These are phyloP conservation scores for Dactylellina drechsleri DNA, from an alignment of 2,329 filamentous ascomycete genomes.

Conservation along the genomic window DNA sequence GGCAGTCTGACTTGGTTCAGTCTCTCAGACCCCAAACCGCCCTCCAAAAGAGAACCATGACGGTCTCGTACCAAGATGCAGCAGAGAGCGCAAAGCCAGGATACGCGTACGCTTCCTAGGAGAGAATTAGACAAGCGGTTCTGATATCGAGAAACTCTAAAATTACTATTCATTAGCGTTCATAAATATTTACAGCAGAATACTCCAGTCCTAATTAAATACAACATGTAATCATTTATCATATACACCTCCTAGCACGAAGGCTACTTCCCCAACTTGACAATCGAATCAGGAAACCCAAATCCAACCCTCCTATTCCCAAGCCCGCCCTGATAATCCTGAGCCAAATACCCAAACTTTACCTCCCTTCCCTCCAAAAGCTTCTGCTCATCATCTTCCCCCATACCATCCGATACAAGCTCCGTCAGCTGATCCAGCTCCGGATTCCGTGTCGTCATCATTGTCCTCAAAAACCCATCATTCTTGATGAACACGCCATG, in stretches of 20 bases:
- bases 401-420: slow-evolving; percentile 13
- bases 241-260: too few relatives aligned
- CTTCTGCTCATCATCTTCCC: slow-evolving; percentile 22
- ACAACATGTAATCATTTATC: background rate
- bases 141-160: background rate
- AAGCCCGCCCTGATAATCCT: slow-evolving; percentile 3
- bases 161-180: background rate
- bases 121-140: too few relatives aligned
- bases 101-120: too few relatives aligned
- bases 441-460: slow-evolving; percentile 26
- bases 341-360: slow-evolving; percentile 11
- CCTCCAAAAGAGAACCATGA: too few relatives aligned
- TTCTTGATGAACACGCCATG: slow-evolving; percentile 7
- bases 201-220: background rate
- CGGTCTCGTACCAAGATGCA: too few relatives aligned
- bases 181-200: background rate
- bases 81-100: too few relatives aligned
- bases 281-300: slow-evolving; percentile 18
- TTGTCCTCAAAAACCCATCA: slow-evolving; percentile 16
- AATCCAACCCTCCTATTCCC: slow-evolving; percentile 8
- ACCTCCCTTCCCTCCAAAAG: slow-evolving; percentile 3
- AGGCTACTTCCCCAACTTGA: background rate
- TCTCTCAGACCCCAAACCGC: too few relatives aligned
- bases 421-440: slow-evolving; percentile 13
- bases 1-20: too few relatives aligned